Conservation (phyloP, 768 basidiomycete species). For the Boletus rufocinnamomeus region DNA sequence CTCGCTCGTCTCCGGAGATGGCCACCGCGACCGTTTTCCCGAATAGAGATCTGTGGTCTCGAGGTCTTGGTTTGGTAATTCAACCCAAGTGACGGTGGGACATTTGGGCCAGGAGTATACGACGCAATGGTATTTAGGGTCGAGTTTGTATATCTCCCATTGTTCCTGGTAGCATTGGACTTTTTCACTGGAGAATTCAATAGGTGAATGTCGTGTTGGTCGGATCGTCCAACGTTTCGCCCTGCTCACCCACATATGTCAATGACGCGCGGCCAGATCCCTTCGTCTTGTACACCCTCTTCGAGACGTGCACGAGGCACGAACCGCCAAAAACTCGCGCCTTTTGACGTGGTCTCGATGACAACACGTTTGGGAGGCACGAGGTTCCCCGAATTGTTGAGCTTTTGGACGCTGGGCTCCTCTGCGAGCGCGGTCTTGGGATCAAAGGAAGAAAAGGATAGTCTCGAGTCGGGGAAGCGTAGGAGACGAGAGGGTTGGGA, state of each 20-base stretch:
- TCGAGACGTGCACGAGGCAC: conserved; percentile 68
- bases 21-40: conserved; percentile 31
- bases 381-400: conserved; percentile 47
- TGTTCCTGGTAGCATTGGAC: conserved; percentile 67
- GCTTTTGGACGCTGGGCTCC: conserved; percentile 40
- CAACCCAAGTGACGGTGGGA: conserved; percentile 25
- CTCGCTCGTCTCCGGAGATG: conserved; percentile 27
- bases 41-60: conserved; percentile 14
- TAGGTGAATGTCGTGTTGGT: conserved; percentile 10
- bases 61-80: conserved; percentile 10
- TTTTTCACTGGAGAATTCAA: conserved; percentile 41
- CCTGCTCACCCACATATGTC: conserved; percentile 66
- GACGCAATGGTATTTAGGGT: conserved; percentile 68
- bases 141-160: conserved; percentile 86
- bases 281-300: conserved; percentile 63
- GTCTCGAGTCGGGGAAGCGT: conserved; percentile 54
- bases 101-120: conserved; percentile 47
- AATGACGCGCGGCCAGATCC: conserved; percentile 66
- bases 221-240: conserved; percentile 3
- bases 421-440: conserved; percentile 60
- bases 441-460: conserved; percentile 78
- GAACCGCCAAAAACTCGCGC: conserved; percentile 68
- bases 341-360: conserved; percentile 62
- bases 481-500: conserved; percentile 63
- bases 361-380: conserved; percentile 71